Evolutionary conservation across 176 grass and related monocot genomes (phyloP), one percentile per base, ranked within the genome.

Genomic region (Phragmites australis): DNA sequence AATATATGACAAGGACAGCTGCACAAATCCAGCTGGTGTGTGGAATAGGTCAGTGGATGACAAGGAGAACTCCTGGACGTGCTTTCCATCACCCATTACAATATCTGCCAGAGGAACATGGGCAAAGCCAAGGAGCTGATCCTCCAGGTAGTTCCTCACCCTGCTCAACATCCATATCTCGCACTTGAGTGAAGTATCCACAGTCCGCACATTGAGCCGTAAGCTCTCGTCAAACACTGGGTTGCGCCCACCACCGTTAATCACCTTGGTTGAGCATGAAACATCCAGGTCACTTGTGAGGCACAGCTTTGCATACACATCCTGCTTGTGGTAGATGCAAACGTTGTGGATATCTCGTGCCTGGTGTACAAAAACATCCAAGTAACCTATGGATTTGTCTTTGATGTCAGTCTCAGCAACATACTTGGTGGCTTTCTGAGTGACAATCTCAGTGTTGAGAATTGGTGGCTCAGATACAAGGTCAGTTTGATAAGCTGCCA

Each of bases 321-420:
- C 95, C 67, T 98, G 95, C 77, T 98, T 94, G 32, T 93, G 95
- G 86, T 98, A 98, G 83, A 98, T 98, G 52, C 96, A 98, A 31
- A 98, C 88, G 64, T 98, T 98, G 65, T 98, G 92, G 63, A 98
- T 94, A 57, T 98, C 92, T 5, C 90, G 88, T 21, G 96, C 96
- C 32, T 94, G 84, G 65, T 98, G 92, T 17, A 98, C 87, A 27
- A 89, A 85, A 50, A 94, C 88, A 42, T 93, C 90, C 15, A 98
- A 75, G 67, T 78, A 86, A 21, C 96, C 96, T 6, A 93, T 88
- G 78, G 72, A 87, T 12, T 75, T 78, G 8, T 81, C 69, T 14
- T 61, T 67, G 12, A 29, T 73, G 1, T 65, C 62, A 45, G 77
- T 56, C 65, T 92, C 83, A 22, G 65, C 44, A 15, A 65, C 74